Percentiles rank a stretch among this genome's conserved stretches.
These are phyloP conservation scores for Aureobasidium lini DNA, from an alignment of 2,329 filamentous ascomycete species.

Conservation along the genomic window DNA sequence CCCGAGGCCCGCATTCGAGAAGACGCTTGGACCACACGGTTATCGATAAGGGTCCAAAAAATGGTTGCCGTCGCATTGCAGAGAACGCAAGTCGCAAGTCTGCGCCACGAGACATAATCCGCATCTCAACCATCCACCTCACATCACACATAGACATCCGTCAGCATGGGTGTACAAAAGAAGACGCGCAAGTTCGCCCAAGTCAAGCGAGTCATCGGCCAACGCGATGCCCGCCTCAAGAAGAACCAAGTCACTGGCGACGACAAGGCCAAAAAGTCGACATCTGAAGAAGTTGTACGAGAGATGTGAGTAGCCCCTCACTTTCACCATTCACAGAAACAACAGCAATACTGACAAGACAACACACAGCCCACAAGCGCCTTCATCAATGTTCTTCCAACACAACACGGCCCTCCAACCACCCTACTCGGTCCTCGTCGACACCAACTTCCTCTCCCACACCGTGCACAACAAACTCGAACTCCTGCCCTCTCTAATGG, in stretches of 20 bases:
- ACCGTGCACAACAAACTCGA: slow-evolving; percentile 88
- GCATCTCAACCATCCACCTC: not conserved
- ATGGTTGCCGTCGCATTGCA: no score
- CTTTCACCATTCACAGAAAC: not conserved
- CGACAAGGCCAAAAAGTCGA: slow-evolving; percentile 48
- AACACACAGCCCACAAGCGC: slow-evolving; percentile 27
- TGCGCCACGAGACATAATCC: not conserved
- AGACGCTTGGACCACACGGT: no score
- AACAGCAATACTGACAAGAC: not conserved
- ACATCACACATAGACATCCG: slow-evolving; percentile 13
- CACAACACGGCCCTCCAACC: slow-evolving; percentile 81
- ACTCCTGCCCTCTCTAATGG: slow-evolving; percentile 83
- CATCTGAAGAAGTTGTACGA: slow-evolving; percentile 58
- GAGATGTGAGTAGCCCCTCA: slow-evolving; percentile 50
- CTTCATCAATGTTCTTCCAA: slow-evolving; percentile 68
- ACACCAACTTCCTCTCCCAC: slow-evolving; percentile 87
- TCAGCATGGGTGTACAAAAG: slow-evolving; percentile 75
- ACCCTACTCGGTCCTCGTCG: slow-evolving; percentile 72
- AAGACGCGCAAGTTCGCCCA: slow-evolving; percentile 84
- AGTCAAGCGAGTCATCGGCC: slow-evolving; percentile 76
- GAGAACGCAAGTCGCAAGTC: not conserved
- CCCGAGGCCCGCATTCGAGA: no score
- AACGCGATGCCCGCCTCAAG: slow-evolving; percentile 73
- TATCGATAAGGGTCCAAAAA: no score
- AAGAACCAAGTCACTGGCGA: slow-evolving; percentile 67